These are phyloP conservation scores for Populus deltoides DNA, from an alignment of 345 rosid species.

Conservation along the genomic window DNA sequence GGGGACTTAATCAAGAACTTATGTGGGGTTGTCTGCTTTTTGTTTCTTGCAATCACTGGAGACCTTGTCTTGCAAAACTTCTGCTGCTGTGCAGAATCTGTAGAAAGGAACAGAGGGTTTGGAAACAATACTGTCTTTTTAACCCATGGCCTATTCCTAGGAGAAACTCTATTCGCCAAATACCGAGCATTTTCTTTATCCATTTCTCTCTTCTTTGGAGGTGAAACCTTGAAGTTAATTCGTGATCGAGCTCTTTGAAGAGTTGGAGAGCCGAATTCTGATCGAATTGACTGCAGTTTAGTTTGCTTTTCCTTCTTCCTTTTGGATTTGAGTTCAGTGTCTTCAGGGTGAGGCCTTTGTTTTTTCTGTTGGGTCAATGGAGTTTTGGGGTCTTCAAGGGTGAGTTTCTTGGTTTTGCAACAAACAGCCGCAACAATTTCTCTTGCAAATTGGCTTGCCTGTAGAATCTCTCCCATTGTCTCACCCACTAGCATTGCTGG, in stretches of 20 bases:
- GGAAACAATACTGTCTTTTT: slow-evolving; percentile 83
- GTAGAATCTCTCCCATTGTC: slow-evolving; percentile 84
- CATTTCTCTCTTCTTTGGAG: slow-evolving; percentile 48
- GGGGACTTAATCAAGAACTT: slow-evolving; percentile 91
- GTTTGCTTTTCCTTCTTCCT: slow-evolving; percentile 80
- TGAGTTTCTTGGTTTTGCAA: slow-evolving; percentile 36
- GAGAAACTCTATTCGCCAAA: slow-evolving; percentile 82
- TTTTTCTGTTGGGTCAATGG: slow-evolving; percentile 51
- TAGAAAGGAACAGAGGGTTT: slow-evolving; percentile 68
- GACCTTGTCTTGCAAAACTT: slow-evolving; percentile 79
- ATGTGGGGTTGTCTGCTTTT: slow-evolving; percentile 50
- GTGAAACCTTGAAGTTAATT: slow-evolving; percentile 80
- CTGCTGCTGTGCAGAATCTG: slow-evolving; percentile 50
- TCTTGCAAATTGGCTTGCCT: slow-evolving; percentile 78
- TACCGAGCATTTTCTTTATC: slow-evolving; percentile 42
- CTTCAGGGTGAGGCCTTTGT: slow-evolving; percentile 37
- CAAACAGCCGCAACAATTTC: slow-evolving; percentile 65
- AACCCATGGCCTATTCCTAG: slow-evolving; percentile 80
- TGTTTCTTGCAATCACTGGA: slow-evolving; percentile 53
- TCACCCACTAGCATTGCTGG: slow-evolving; percentile 99
- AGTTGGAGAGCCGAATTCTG: slow-evolving; percentile 53
- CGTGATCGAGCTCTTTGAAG: slow-evolving; percentile 69
- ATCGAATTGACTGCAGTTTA: slow-evolving; percentile 34
- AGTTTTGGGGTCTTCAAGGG: slow-evolving; percentile 63
- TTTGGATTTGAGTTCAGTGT: slow-evolving; percentile 59